Evolutionary conservation across 2,329 filamentous ascomycete species (phyloP).

Genomic region (Clonostachys rhizophaga): DNA sequence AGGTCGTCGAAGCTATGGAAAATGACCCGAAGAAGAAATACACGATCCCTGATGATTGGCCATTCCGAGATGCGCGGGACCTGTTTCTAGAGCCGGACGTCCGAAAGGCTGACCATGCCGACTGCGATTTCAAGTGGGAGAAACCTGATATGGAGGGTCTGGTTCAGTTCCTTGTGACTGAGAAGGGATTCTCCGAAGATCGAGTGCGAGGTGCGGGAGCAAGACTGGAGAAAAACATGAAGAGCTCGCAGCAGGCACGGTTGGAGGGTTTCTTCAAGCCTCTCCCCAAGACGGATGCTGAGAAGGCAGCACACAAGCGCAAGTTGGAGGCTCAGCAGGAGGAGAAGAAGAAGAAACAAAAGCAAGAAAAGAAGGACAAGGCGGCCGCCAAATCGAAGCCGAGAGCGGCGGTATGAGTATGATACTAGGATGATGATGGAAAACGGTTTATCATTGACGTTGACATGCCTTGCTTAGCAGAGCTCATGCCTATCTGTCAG

Average conservation of each 20-base stretch:
- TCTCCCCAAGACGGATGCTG: constrained; percentile 78
- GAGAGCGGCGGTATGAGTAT: constrained; percentile 49
- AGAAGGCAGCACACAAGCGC: constrained; percentile 82
- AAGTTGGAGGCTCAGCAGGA: constrained; percentile 92
- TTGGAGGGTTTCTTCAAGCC: constrained; percentile 97
- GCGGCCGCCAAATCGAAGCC: constrained; percentile 86
- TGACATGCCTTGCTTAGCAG: too few species aligned
- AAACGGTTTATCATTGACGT: too few species aligned
- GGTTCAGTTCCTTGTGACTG: constrained; percentile 81
- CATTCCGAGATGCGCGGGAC: constrained; percentile 83
- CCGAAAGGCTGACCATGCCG: constrained; percentile 71
- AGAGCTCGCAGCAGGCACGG: constrained; percentile 83
- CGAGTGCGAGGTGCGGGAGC: constrained; percentile 76
- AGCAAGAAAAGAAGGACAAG: constrained; percentile 94
- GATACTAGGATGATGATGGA: not conserved
- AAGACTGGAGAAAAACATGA: constrained; percentile 83
- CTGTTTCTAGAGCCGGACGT: constrained; percentile 93
- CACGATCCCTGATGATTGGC: constrained; percentile 92
- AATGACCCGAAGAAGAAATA: constrained; percentile 76
- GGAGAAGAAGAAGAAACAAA: constrained; percentile 91
- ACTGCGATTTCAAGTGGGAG: constrained; percentile 98
- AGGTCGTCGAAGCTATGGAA: constrained; percentile 76
- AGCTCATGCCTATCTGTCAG: not conserved
- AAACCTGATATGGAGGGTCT: constrained; percentile 86
- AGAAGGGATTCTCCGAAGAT: constrained; percentile 97